These are phyloP conservation scores for Akebia trifoliata DNA, from an alignment of 164 flowering plant species.

Conservation along the genomic window DNA sequence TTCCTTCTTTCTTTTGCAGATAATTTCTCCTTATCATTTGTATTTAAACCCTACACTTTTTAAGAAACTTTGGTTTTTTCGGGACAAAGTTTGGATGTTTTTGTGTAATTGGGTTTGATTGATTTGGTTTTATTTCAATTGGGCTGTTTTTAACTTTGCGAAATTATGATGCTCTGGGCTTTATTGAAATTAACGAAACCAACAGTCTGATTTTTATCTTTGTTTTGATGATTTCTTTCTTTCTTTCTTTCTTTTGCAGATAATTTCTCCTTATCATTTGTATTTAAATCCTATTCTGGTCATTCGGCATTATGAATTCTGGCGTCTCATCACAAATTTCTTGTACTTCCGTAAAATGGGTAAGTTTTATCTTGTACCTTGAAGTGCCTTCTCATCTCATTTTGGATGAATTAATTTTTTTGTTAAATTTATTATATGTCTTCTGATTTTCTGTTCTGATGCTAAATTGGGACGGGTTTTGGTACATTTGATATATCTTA, in stretches of 20 bases:
- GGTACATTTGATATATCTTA: no score
- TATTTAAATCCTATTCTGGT: constrained; percentile 83
- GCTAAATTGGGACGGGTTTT: no score
- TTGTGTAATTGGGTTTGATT: constrained; percentile 12
- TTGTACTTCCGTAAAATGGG: constrained; percentile 97
- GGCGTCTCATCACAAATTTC: constrained; percentile 97
- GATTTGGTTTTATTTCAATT: constrained; percentile 3
- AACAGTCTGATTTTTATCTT: no score
- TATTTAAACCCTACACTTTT: constrained; percentile 88
- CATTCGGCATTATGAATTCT: constrained; percentile 77
- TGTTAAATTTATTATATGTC: no score
- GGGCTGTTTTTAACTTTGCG: constrained; percentile 6
- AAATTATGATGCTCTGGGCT: no score
- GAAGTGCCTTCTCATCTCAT: not conserved
- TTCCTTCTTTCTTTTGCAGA: constrained; percentile 57
- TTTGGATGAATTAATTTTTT: not conserved
- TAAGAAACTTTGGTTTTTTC: no score
- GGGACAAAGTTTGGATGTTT: no score
- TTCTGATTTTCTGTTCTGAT: no score
- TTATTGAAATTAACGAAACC: no score
- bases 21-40: constrained; percentile 78
- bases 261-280: constrained; percentile 78
- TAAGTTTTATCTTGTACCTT: constrained; percentile 18
- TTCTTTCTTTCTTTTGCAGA: constrained; percentile 44
- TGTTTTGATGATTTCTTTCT: not conserved